Base-by-base conservation (phyloP, 2,329 filamentous ascomycete species). In the Pseudocercospora vitis region DNA sequence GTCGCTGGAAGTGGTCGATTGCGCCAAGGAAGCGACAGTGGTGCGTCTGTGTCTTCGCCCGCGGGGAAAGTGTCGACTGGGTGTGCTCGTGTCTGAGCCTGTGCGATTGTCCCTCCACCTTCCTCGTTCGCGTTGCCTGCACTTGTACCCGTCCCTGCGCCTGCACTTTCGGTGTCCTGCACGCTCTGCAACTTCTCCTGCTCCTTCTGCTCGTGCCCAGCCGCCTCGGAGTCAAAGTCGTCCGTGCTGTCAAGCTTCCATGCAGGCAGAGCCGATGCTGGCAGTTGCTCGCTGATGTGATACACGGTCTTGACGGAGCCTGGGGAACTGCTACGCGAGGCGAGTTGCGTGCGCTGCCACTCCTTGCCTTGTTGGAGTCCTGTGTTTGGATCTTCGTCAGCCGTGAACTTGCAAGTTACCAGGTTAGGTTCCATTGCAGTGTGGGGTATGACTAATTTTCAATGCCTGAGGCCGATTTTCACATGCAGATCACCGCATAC, bases 271-370 rank as follows among this genome's bases (percentile, higher is more conserved):
- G 45, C 49, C 12, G 35, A 28, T 18, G 18, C 12, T 44, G 40
- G 47, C 49, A 46, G 44, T 31, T 31, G 44, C 21, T 55, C 46
- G 47, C 39, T 44, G 46, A 39, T 29, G 37, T 26, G n/a, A n/a
- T 32, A 49, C 18, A 49, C 46, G 19, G 29, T 53, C 9, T 31
- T 16, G n/a, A 19, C 35, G 19, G 24, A 18, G 14, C 12, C 19
- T 11, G 33, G 37, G n/a, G 21, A 29, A 29, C 26, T 29, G 6
- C 6, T 7, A 7, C 26, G 26, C 11, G 26, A 29, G 26, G 6
- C 26, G 6, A 11, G 6, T 29, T 29, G 26, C n/a, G n/a, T n/a
- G 26, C 11, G 26, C 11, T 29, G 26, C 11, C 26, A 6, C 6
- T 29, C 6, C 26, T 29, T 29, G 26, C n/a, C n/a, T n/a, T n/a